Evolutionary conservation across 163 green algal genomes (phyloP).

Genomic region (Coccomyxa subellipsoidea): DNA sequence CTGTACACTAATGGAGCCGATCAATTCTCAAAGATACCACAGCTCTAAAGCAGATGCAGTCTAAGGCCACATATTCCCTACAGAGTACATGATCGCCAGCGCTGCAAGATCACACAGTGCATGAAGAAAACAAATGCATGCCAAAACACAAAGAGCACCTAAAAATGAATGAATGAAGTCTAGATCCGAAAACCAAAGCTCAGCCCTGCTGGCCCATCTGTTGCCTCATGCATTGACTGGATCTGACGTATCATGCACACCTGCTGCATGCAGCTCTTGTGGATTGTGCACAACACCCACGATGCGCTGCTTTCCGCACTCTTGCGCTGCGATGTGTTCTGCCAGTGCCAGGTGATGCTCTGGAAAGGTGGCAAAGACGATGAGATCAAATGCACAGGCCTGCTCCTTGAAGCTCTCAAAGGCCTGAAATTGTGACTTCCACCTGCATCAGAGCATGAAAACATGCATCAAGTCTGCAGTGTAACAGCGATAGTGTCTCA

Average conservation of each 20-base stretch:
- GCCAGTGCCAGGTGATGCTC: neutral
- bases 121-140: too few species aligned
- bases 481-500: too few species aligned
- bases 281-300: constrained; percentile 3
- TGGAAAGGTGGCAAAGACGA: constrained; percentile 9
- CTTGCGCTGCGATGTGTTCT: neutral
- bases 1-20: neutral
- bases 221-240: neutral
- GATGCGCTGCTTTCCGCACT: neutral
- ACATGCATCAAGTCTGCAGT: too few species aligned
- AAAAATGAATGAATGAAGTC: too few species aligned
- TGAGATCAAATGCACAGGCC: neutral
- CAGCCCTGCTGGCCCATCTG: too few species aligned
- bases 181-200: too few species aligned
- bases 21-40: neutral
- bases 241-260: neutral
- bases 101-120: too few species aligned
- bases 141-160: too few species aligned
- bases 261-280: neutral
- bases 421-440: neutral
- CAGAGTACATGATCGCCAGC: too few species aligned
- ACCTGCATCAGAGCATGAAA: constrained; percentile 1
- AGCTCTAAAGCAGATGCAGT: neutral
- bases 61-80: neutral
- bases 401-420: neutral